Evolutionary conservation across 73 alveolate species (phyloP), one percentile per base, ranked within the genome.

Genomic region (Halteria grandinella): DNA sequence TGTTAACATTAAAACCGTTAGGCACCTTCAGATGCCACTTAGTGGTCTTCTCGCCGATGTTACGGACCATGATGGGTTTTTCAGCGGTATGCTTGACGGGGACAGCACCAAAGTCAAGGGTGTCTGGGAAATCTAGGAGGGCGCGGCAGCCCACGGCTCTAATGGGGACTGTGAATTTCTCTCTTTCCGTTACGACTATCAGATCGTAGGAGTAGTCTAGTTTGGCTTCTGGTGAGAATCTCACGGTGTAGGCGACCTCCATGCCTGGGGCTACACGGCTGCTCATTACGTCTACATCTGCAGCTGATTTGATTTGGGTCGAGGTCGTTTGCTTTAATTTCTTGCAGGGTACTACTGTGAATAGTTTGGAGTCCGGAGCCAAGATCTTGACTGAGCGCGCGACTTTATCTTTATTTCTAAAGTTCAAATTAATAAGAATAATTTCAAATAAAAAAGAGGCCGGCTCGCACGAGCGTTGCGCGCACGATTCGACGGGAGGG

Each of bases 1-100:
- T 93, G 84, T 81, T 88, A 1, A 93, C 92, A 41, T 79, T 88
- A 79, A 93, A 90, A 34, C 91, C 91, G 55, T 63, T 90, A 50
- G 93, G 97, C 6, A 78, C 96, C 63, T 95, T 97, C 32, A 97
- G 77, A 83, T 95, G 94, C 99, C 99, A 97, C 90, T 97, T 97
- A 15, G 99, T 97, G 10, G 99, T 94, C 94, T 97, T 97, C 81
- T 97, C 99, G 20, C 99, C 99, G 32, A 97, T 97, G 70, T 90
- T 90, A 80, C 99, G 75, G 12, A 95, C 96, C 92, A 98, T 95
- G 47, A 97, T 95, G 48, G 99, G 99, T 81, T 97, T 98, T 75
- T 95, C 99, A 18, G 98, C 93, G 44, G 89, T 88, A 79, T 95
- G 97, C 88, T 98, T 98, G 28, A 98, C 99, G 60, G 99, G 99